A percentile compares a stretch with the other conserved stretches of the same genome.
These are phyloP conservation scores for Chenopodium formosanum DNA, from an alignment of 148 eudicot species.

Conservation along the genomic window DNA sequence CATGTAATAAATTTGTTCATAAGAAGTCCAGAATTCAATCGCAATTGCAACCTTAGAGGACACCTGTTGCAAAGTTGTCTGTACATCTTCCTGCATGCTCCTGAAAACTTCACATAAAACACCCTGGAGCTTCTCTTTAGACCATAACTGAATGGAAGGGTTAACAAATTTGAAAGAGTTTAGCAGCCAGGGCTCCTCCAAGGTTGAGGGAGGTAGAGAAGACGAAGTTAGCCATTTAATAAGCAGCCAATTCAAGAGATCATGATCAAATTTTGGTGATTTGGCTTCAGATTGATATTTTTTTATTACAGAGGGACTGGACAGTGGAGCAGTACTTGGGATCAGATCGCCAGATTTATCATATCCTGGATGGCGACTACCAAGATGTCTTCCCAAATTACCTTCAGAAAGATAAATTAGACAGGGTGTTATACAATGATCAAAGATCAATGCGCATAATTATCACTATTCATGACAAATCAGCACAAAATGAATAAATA, in stretches of 20 bases:
- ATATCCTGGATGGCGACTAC: slow-evolving; percentile 87
- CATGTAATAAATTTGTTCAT: slow-evolving; percentile 68
- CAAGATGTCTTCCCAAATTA: slow-evolving; percentile 89
- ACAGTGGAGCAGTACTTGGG: slow-evolving; percentile 37
- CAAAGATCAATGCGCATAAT: background rate
- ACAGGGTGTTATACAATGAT: slow-evolving; percentile 3
- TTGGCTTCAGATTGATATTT: slow-evolving; percentile 56
- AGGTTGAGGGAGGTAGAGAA: slow-evolving; percentile 60
- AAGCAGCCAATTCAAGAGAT: slow-evolving; percentile 84
- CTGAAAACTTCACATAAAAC: slow-evolving; percentile 56
- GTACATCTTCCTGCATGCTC: slow-evolving; percentile 70
- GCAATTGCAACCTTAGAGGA: slow-evolving; percentile 72
- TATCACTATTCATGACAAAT: background rate
- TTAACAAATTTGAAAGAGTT: slow-evolving; percentile 70
- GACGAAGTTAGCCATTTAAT: slow-evolving; percentile 71
- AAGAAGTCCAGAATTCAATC: slow-evolving; percentile 84
- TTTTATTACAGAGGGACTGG: slow-evolving; percentile 40
- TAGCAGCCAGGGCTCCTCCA: slow-evolving; percentile 65
- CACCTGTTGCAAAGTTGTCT: slow-evolving; percentile 52
- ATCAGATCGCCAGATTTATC: slow-evolving; percentile 52
- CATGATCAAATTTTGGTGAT: slow-evolving; percentile 56
- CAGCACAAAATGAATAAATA: background rate
- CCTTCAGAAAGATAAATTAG: slow-evolving; percentile 39
- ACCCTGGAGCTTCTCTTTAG: slow-evolving; percentile 54
- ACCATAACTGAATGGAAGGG: slow-evolving; percentile 68